Percentiles rank a stretch among this genome's conserved stretches.
Conservation (phyloP, 2,329 filamentous ascomycete species). For the Ilyonectria robusta region DNA sequence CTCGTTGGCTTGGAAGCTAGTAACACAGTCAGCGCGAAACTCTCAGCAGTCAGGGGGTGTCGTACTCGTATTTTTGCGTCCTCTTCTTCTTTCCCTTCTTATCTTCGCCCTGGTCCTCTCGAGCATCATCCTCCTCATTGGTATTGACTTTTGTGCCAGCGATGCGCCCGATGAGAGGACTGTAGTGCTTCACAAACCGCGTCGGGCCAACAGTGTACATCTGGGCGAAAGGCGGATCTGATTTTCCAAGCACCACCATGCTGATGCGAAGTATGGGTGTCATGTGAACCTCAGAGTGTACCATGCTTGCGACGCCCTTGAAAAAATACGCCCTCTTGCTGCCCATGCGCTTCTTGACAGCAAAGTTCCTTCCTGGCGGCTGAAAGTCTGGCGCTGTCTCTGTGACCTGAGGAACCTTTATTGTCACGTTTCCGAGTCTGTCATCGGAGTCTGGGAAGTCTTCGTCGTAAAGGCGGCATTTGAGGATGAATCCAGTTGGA, state of each 20-base stretch:
- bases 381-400: constrained; percentile 79
- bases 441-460: constrained; percentile 90
- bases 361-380: constrained; percentile 70
- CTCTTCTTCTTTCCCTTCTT: constrained; percentile 58
- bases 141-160: constrained; percentile 78
- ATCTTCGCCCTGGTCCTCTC: constrained; percentile 40
- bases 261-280: constrained; percentile 80
- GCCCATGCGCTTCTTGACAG: constrained; percentile 85
- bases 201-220: constrained; percentile 86
- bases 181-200: constrained; percentile 86
- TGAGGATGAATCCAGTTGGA: constrained; percentile 83
- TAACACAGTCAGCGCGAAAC: constrained; percentile 28
- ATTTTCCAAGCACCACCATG: constrained; percentile 83
- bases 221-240: constrained; percentile 76
- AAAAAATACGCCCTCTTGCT: constrained; percentile 89
- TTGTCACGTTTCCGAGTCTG: constrained; percentile 86
- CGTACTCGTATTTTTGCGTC: constrained; percentile 83
- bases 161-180: constrained; percentile 88
- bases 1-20: constrained; percentile 92
- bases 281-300: constrained; percentile 75
- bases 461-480: constrained; percentile 91
- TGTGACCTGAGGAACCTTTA: constrained; percentile 72
- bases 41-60: not conserved
- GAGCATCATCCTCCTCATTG: constrained; percentile 65
- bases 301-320: constrained; percentile 75